Conservation (phyloP, 257 asterid species). For the Leptodermis oblonga region DNA sequence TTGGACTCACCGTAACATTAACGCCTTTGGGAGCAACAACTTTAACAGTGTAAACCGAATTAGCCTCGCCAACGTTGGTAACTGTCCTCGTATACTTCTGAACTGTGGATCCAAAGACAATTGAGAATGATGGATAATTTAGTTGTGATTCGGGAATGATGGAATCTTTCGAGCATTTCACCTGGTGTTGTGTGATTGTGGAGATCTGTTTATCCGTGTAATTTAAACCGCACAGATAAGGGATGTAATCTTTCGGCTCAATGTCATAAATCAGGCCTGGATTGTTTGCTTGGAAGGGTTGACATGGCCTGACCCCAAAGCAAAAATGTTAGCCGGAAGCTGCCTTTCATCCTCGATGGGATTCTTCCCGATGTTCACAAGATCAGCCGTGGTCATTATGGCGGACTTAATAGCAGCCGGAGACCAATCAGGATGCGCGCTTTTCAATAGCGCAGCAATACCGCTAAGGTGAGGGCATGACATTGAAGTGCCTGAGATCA, state of each 20-base stretch:
- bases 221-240: constrained; percentile 12
- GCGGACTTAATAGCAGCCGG: background rate
- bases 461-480: background rate
- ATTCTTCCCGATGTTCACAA: constrained; percentile 2
- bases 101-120: background rate
- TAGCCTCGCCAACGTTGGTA: constrained; percentile 17
- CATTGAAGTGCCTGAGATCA: constrained; percentile 6
- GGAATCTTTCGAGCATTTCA: background rate
- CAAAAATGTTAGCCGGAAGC: constrained; percentile 1
- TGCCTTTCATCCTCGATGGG: constrained; percentile 11
- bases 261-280: constrained; percentile 13
- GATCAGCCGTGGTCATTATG: background rate
- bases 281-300: constrained; percentile 3
- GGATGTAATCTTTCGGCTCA: constrained; percentile 9
- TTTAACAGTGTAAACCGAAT: background rate
- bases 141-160: constrained; percentile 3
- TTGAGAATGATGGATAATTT: constrained; percentile 16
- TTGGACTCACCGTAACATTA: constrained; percentile 6
- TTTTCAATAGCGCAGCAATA: background rate
- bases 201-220: background rate
- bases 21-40: constrained; percentile 8
- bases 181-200: background rate
- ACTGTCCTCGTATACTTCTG: constrained; percentile 16
- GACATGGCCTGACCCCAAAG: constrained; percentile 8
- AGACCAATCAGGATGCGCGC: constrained; percentile 2